Conservation (phyloP, 495 filamentous ascomycete species). For the Neurospora africana region DNA sequence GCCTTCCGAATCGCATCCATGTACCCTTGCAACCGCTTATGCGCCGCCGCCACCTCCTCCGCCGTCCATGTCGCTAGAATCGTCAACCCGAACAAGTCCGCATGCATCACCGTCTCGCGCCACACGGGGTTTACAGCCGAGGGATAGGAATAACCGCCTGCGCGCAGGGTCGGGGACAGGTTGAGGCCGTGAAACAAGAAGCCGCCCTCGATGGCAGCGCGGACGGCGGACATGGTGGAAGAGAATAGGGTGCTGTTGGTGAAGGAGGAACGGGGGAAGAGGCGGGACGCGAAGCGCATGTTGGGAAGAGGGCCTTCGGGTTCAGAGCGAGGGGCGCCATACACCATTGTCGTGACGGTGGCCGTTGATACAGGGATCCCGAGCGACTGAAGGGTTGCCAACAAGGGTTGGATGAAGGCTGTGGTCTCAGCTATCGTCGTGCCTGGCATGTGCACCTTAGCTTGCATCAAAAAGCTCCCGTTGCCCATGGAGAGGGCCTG, state of each 20-base stretch:
- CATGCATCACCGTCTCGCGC: conserved; percentile 44
- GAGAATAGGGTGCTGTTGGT: conserved; percentile 18
- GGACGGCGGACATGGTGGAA: conserved; percentile 32
- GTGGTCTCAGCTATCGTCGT: conserved; percentile 8
- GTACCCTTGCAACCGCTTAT: conserved; percentile 12
- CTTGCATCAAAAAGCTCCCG: conserved; percentile 20
- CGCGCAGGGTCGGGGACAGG: conserved; percentile 22
- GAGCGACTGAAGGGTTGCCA: conserved; percentile 13
- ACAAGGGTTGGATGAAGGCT: conserved; percentile 23
- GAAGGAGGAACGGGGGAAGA: conserved; percentile 38
- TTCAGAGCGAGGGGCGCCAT: conserved; percentile 2
- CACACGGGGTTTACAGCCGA: conserved; percentile 44
- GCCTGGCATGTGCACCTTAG: conserved; percentile 17
- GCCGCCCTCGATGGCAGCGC: conserved; percentile 26
- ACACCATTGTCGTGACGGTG: conserved; percentile 6
- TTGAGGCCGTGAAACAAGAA: conserved; percentile 40
- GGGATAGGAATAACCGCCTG: conserved; percentile 19
- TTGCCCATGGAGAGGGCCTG: conserved; percentile 16
- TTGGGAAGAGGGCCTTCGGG: conserved; percentile 16
- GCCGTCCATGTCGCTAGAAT: conserved; percentile 15
- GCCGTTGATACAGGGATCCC: conserved; percentile 24
- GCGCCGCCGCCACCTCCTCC: conserved; percentile 11
- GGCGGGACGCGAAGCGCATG: conserved; percentile 33
- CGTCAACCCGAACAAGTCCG: conserved; percentile 28
- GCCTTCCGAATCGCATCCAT: conserved; percentile 22